Conservation (phyloP, 2,329 filamentous ascomycete genomes). For the Waltergamsia citrina region DNA sequence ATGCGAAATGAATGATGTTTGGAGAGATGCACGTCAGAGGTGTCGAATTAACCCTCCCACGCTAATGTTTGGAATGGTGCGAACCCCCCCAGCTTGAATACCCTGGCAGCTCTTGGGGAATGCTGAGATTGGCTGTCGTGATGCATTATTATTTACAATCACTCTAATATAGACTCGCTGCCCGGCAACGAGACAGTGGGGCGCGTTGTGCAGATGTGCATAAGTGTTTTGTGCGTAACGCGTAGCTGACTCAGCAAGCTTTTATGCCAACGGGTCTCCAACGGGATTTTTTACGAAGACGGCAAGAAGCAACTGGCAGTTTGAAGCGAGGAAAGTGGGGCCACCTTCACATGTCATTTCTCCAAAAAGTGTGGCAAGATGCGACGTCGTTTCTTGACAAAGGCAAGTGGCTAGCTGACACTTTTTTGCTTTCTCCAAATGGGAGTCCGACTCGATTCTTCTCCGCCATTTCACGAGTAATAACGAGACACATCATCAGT, state of each 20-base stretch:
- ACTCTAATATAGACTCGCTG: background rate
- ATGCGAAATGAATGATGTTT: background rate
- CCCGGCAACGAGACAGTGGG: background rate
- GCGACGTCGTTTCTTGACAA: too few relatives aligned
- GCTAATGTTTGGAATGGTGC: background rate
- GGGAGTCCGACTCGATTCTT: too few relatives aligned
- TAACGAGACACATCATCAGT: too few relatives aligned
- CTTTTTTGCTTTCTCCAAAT: too few relatives aligned
- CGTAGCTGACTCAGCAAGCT: too few relatives aligned
- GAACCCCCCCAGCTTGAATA: too few relatives aligned
- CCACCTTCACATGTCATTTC: constrained; percentile 3
- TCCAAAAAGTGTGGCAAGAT: too few relatives aligned
- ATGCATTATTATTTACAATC: background rate
- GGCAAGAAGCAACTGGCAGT: too few relatives aligned
- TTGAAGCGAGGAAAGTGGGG: background rate
- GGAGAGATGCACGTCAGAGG: background rate
- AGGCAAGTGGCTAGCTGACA: too few relatives aligned
- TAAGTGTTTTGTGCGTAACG: constrained; percentile 1
- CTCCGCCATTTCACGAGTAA: too few relatives aligned
- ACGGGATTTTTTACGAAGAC: too few relatives aligned
- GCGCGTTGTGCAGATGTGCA: background rate
- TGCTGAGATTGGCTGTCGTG: background rate
- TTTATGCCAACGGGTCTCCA: too few relatives aligned
- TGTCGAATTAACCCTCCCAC: background rate
- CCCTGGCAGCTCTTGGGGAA: background rate